Evolutionary conservation across 768 basidiomycete genomes (phyloP).

Genomic region (Tulasnella sp.): DNA sequence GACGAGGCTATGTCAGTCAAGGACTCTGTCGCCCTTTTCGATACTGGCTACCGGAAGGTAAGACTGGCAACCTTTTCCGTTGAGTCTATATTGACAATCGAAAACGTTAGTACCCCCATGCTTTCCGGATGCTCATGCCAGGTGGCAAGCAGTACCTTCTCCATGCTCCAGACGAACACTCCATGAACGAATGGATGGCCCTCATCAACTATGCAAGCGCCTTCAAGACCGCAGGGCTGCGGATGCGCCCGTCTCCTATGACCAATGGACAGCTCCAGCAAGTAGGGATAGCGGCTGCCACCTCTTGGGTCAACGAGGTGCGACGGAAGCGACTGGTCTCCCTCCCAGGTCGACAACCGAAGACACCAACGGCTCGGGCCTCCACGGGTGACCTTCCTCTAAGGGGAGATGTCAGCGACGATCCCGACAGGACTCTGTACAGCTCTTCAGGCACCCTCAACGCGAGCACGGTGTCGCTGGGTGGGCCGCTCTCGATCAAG

Average conservation of each 20-base stretch:
- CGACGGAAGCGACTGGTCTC: slow-evolving; percentile 22
- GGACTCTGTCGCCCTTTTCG: slow-evolving; percentile 78
- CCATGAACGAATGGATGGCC: slow-evolving; percentile 89
- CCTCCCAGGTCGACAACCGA: not conserved
- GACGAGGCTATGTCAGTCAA: slow-evolving; percentile 84
- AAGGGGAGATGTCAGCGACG: not conserved
- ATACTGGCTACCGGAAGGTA: slow-evolving; percentile 78
- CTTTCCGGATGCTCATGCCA: slow-evolving; percentile 75
- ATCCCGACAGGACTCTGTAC: slow-evolving; percentile 1
- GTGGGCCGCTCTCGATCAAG: not conserved
- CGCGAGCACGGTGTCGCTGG: not conserved
- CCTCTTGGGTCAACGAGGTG: slow-evolving; percentile 70
- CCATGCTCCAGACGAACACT: slow-evolving; percentile 66
- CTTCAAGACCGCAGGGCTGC: slow-evolving; percentile 82
- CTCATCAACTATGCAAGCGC: slow-evolving; percentile 92
- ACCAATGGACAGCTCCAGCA: slow-evolving; percentile 70
- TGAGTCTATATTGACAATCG: not conserved
- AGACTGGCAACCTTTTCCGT: slow-evolving; percentile 35
- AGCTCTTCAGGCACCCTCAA: slow-evolving; percentile 15
- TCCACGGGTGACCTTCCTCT: slow-evolving; percentile 3
- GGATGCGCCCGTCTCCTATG: slow-evolving; percentile 76
- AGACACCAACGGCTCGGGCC: not conserved
- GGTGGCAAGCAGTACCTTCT: slow-evolving; percentile 83
- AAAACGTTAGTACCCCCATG: slow-evolving; percentile 59
- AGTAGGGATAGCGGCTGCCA: slow-evolving; percentile 83